These are phyloP conservation scores for Aeschynomene evenia DNA, from an alignment of 306 rosid species.

Conservation along the genomic window DNA sequence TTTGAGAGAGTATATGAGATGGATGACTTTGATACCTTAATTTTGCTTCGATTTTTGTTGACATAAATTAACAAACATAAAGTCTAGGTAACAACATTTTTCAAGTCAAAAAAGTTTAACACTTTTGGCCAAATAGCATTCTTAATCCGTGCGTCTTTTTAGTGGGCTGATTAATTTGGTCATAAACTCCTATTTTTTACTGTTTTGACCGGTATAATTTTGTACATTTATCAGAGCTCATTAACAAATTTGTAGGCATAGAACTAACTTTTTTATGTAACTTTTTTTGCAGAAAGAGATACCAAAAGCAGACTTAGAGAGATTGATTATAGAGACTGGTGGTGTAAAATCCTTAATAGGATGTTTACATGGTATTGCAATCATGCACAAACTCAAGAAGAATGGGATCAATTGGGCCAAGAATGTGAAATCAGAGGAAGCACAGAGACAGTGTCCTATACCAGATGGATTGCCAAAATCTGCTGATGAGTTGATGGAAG, in stretches of 20 bases:
- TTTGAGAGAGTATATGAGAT: not conserved
- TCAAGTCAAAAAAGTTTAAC: too few species aligned
- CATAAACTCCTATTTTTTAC: too few species aligned
- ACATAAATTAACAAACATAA: not conserved
- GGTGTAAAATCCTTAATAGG: slow-evolving; percentile 75
- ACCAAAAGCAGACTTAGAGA: slow-evolving; percentile 73
- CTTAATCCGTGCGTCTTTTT: too few species aligned
- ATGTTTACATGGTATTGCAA: slow-evolving; percentile 59
- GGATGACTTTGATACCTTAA: not conserved
- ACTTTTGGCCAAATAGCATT: too few species aligned
- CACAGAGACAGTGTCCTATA: slow-evolving; percentile 41
- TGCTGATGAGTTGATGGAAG: slow-evolving; percentile 64
- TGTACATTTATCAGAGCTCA: too few species aligned
- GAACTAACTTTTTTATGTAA: not conserved
- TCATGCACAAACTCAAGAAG: slow-evolving; percentile 51
- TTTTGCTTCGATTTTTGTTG: not conserved
- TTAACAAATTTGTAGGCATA: not conserved
- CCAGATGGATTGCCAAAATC: slow-evolving; percentile 96
- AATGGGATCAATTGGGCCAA: slow-evolving; percentile 6
- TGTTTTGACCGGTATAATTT: too few species aligned
- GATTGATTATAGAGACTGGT: slow-evolving; percentile 63
- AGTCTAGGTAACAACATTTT: too few species aligned
- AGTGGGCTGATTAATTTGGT: too few species aligned
- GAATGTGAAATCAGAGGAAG: slow-evolving; percentile 14
- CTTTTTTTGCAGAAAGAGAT: slow-evolving; percentile 51